These are phyloP conservation scores for Craterostigma plantagineum DNA, from an alignment of 257 asterid genomes.

Conservation along the genomic window DNA sequence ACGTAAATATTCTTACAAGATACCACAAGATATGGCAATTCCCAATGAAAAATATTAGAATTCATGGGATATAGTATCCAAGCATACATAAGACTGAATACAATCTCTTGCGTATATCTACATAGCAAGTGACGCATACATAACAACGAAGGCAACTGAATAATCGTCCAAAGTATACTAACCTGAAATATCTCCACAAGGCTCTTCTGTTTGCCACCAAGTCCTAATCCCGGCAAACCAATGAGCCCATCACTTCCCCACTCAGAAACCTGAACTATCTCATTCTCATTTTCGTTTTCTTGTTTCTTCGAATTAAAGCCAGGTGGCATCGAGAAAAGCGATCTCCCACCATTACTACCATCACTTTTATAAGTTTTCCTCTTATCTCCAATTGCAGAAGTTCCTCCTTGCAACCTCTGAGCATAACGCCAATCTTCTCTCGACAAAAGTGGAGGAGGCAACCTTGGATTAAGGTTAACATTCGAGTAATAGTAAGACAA, in stretches of 20 bases:
- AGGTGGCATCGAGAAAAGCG: constrained; percentile 46
- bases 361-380: constrained; percentile 65
- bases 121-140: no score
- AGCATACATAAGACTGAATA: no score
- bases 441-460: constrained; percentile 90
- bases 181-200: constrained; percentile 80
- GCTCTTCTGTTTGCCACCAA: constrained; percentile 71
- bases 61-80: no score
- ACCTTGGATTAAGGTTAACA: constrained; percentile 85
- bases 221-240: constrained; percentile 76
- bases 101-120: no score
- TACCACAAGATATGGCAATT: no score
- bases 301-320: constrained; percentile 50
- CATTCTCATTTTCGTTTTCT: constrained; percentile 32
- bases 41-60: no score
- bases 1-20: no score
- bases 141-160: background rate
- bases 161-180: background rate
- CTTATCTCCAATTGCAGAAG: constrained; percentile 85
- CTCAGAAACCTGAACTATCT: constrained; percentile 43
- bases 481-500: constrained; percentile 73
- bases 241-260: constrained; percentile 94
- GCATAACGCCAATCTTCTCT: constrained; percentile 91
- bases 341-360: constrained; percentile 35
- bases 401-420: constrained; percentile 76